Evolutionary conservation across 2,329 filamentous ascomycete species (phyloP), one percentile per base, ranked within the genome.

Genomic region (Xylariaceae sp.): DNA sequence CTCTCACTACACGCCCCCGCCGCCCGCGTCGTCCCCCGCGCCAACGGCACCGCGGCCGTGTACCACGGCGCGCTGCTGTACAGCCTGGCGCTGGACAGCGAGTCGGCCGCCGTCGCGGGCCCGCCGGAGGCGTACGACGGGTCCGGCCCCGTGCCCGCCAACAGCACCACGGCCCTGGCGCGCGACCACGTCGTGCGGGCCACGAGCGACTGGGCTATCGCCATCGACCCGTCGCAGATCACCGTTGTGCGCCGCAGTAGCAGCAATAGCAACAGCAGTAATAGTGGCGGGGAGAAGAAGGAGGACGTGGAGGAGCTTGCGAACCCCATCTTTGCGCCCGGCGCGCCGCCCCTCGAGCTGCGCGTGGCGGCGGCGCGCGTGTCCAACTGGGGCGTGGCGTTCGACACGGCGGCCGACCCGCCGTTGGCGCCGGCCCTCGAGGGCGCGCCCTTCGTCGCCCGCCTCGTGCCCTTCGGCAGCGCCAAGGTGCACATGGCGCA

Each of bases 401-500:
- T 42, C 17, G 55, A 49, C 21, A 44, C 53, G 4, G 46, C 54
- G 0, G 50, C 43, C 1, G 35, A 50, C 21, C 51, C 50, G 18
- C 50, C 50, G 2, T 19, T 39, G 2, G 31, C 44, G 4, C 45
- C 41, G 1, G 33, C 40, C 30, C 35, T 35, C 8, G 49, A 37
- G 16, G 50, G 52, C 0, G 36, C 41, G 18, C 50, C 51, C 8
- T 51, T 57, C 22, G 40, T 39, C 14, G 54, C 55, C 2, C 46
- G 52, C 12, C 50, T 58, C 27, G 45, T 57, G 10, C 55, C 52
- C 2, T 57, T 53, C 23, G 54, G 49, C 2, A 56, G 53, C 31
- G 53, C 54, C 5, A 55, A 55, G 43, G 36, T 57, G 29, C 55
- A 57, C 25, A 57, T 58, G 55, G 43, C 50, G 24, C 49, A 55